A percentile compares a stretch with the other conserved stretches of the same genome.
Evolutionary conservation across 1,284 basidiomycete species (phyloP).

Genomic region (Clitocybe nebularis): DNA sequence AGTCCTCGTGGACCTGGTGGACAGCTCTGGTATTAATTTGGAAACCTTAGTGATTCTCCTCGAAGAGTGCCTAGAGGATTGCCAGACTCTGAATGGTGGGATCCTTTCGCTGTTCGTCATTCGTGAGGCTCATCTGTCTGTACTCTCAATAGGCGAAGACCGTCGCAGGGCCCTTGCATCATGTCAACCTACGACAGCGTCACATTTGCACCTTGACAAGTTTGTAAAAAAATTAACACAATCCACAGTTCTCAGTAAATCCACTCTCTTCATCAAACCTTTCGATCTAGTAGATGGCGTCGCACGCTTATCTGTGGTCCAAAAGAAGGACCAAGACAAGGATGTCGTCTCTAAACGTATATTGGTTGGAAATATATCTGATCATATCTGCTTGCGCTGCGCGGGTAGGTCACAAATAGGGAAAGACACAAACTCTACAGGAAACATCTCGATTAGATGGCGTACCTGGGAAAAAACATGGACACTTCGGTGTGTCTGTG

Average conservation of each 20-base stretch:
- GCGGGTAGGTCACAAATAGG: slow-evolving; percentile 50
- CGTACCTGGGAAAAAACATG: slow-evolving; percentile 59
- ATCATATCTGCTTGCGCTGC: slow-evolving; percentile 55
- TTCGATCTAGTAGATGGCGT: slow-evolving; percentile 62
- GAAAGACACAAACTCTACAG: slow-evolving; percentile 24
- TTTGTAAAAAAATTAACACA: slow-evolving; percentile 43
- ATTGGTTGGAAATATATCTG: slow-evolving; percentile 33
- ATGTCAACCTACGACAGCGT: slow-evolving; percentile 48
- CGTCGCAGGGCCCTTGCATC: slow-evolving; percentile 46
- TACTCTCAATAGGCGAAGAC: slow-evolving; percentile 33
- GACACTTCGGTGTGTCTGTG: slow-evolving; percentile 60
- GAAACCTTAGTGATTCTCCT: slow-evolving; percentile 44
- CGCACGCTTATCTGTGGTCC: slow-evolving; percentile 30
- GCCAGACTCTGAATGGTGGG: slow-evolving; percentile 29
- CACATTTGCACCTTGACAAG: slow-evolving; percentile 38
- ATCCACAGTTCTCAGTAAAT: slow-evolving; percentile 52
- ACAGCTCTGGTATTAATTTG: slow-evolving; percentile 60
- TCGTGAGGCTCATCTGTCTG: not conserved
- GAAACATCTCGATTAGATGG: slow-evolving; percentile 45
- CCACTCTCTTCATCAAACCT: slow-evolving; percentile 66
- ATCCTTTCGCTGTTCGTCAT: slow-evolving; percentile 11
- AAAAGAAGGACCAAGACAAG: slow-evolving; percentile 39
- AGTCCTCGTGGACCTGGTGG: slow-evolving; percentile 56
- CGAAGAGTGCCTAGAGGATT: slow-evolving; percentile 29
- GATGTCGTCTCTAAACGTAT: slow-evolving; percentile 63